Evolutionary conservation across 2,329 filamentous ascomycete genomes (phyloP), one percentile per base, ranked within the genome.

Genomic region (Raffaelea albimanens): DNA sequence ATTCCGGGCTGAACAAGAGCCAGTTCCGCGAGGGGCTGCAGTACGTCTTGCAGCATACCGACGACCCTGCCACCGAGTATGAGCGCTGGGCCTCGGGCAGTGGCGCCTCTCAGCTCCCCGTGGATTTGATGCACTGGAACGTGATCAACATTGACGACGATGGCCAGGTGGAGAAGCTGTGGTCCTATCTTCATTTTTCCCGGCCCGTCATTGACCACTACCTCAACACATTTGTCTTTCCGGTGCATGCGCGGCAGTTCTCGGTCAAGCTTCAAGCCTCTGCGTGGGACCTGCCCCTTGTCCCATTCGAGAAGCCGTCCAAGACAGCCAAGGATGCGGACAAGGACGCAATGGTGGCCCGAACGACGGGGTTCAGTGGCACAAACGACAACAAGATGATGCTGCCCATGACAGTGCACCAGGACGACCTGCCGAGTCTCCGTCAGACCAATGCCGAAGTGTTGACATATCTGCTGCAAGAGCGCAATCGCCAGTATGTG

Each of bases 351-450:
- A 52, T 47, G 23, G 16, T 38, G 56, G 25, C 63, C 2, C 50
- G 71, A 1, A 83, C 81, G 0, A 85, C 82, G 0, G 83, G 83
- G 0, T 88, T 89, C 57, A 83, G 78, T 8, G 83, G 83, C 0
- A 87, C 84, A 0, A 87, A 85, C 40, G 83, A 87, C 56, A 79
- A 75, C 19, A 68, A 72, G 36, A 64, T 62, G 0, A 66, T 83
- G 31, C 61, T 87, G 0, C 83, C 83, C 0, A 58, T 79, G n/a
- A 78, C 70, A 0, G 77, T 87, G 18, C 59, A 65, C 18, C 82
- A 87, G 45, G 62, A 76, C 0, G 81, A 87, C 50, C 66, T 87
- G 0, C 62, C 67, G 0, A 60, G 66, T 0, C 67, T 85, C 0
- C 56, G 62, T 0, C 76, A 83, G 43, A 85, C 80, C 0, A 85